Conservation (phyloP, 2,329 filamentous ascomycete species). For the Aulographum hederae region DNA sequence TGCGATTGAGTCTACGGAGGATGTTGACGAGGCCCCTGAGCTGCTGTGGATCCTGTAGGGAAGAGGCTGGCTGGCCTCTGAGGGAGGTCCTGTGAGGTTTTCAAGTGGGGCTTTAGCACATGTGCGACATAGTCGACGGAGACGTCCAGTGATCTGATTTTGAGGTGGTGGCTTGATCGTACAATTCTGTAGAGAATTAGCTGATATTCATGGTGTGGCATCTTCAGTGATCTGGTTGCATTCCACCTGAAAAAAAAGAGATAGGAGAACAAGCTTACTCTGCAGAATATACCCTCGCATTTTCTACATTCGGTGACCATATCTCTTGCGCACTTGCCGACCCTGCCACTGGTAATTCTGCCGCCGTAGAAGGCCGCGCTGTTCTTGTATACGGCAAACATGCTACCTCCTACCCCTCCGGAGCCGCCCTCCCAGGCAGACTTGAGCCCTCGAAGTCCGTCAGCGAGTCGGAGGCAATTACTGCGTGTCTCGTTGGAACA, state of each 20-base stretch:
- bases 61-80: too few species aligned
- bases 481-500: conserved; percentile 52
- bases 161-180: conserved; percentile 63
- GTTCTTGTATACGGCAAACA: neutral
- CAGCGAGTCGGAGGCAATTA: conserved; percentile 33
- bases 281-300: conserved; percentile 61
- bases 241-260: too few species aligned
- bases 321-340: conserved; percentile 67
- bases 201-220: too few species aligned
- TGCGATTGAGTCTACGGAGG: conserved; percentile 4
- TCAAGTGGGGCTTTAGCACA: conserved; percentile 57
- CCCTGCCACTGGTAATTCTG: conserved; percentile 42
- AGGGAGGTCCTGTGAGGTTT: neutral
- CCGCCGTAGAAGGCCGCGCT: conserved; percentile 6
- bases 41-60: neutral
- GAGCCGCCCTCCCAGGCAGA: conserved; percentile 9
- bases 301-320: conserved; percentile 69
- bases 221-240: too few species aligned
- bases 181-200: conserved; percentile 49
- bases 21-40: neutral
- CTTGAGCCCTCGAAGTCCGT: conserved; percentile 12
- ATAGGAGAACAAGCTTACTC: conserved; percentile 37
- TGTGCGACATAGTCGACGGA: conserved; percentile 61
- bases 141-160: conserved; percentile 49
- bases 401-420: conserved; percentile 1